Evolutionary conservation across 495 filamentous ascomycete genomes (phyloP), one percentile per base, ranked within the genome.

Genomic region (Xylona heveae): DNA sequence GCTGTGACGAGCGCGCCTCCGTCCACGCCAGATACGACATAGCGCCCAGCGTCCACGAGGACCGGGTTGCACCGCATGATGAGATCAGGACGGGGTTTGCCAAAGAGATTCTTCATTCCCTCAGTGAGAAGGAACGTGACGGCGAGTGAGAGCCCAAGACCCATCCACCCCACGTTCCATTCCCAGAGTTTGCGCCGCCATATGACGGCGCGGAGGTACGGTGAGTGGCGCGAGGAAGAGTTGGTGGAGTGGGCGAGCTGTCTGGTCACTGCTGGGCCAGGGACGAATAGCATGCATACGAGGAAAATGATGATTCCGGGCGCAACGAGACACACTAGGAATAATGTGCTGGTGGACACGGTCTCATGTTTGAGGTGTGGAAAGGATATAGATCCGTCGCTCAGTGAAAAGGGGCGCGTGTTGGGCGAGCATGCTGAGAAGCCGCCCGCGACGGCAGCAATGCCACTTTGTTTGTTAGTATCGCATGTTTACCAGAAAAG

Each of bases 61-160:
- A 71, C 61, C 0, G 70, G 67, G 30, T 69, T 44, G 41, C 74
- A 79, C 2, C 71, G 58, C 10, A 49, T 53, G 12, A 79, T 50
- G 23, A 78, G 39, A 49, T 78, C 71, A 6, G 74, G 74, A 7
- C 74, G 45, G 2, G 71, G 71, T 37, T 64, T 71, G 1, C 74
- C 74, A 33, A 70, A 52, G 1, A 78, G 36, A 25, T 64, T 61
- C 50, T 79, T 79, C 44, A 71, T 42, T 1, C 64, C 68, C 34
- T 74, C 49, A 0, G 71, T 74, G 20, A 75, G 47, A 41, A 69
- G 57, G 42, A 64, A 71, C 0, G 57, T 54, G 5, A 55, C 49
- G 0, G 69, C 71, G 3, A 67, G 42, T 0, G 61, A 52, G 8
- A 78, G 40, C 0, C 38, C 71, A 3, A 79, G 49, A 0, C 74